Evolutionary conservation across 2,329 filamentous ascomycete genomes (phyloP), one percentile per base, ranked within the genome.

Genomic region (Blumeria hordei): DNA sequence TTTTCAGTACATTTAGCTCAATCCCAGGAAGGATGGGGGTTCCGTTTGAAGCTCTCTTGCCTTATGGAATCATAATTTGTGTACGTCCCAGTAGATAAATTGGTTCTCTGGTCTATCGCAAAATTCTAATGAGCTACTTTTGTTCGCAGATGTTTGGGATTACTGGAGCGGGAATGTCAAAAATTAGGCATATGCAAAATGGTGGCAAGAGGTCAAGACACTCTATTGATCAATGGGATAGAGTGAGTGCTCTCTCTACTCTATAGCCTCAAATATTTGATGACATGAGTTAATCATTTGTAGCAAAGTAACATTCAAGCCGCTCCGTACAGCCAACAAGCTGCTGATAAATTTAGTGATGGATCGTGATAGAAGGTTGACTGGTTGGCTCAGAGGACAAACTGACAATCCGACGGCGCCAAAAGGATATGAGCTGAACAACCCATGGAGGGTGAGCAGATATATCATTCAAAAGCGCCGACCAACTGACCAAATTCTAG

Each of bases 181-280:
- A 65, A 60, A 61, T 69, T 52, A 65, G 65, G 53, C 62, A 65
- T 55, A 63, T 67, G 62, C 64, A 66, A 57, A 69, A 69, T 54
- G 68, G 67, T 35, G 66, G 67, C 52, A 69, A 69, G 62, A 63
- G 65, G 57, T 64, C 61, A 45, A 63, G 68, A 57, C 67, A 65
- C 60, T 68, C 66, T 49, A 56, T 69, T 49, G 68, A 69, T 63
- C 61, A 62, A 56, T 70, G 68, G 68, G 68, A 69, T 61, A 66
- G 61, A 61, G 68, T 69, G 57, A 63, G 64, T 58, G 32, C 44
- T 41, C 41, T 54, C 50, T 41, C 35, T 45, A 7, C 39, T 43
- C 21, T 28, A 4, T 28, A 28, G 21, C 21, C 21, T 28, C 21
- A 28, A 28, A 28, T 28, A 28, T 28, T 28, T 28, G 12, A n/a